phyloP scores from a whole-genome alignment of 1,284 basidiomycete genomes.

The Neolentinus lepideus region DNA sequence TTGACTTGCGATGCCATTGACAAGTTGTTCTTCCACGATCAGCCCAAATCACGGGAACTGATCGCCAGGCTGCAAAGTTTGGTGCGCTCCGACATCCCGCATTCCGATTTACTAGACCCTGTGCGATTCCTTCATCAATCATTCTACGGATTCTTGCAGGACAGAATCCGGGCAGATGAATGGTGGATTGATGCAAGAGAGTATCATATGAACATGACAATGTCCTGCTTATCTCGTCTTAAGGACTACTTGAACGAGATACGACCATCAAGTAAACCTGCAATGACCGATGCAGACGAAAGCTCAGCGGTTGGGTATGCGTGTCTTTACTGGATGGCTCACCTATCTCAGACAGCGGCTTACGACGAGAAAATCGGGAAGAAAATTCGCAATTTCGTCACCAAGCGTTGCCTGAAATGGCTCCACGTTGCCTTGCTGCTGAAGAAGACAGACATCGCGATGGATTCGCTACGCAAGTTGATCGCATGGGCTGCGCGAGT shows the following conservation, averaged over 20 bases:
- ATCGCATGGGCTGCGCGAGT: not conserved
- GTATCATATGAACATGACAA: not conserved
- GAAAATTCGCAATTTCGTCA: not conserved
- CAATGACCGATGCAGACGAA: not conserved
- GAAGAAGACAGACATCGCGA: not conserved
- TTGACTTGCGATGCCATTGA: too few relatives aligned
- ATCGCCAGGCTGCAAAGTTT: too few relatives aligned
- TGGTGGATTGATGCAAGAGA: not conserved
- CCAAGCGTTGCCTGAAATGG: not conserved
- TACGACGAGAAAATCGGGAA: not conserved
- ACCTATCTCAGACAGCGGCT: not conserved
- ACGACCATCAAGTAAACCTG: not conserved
- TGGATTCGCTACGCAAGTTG: not conserved
- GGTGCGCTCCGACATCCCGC: too few relatives aligned
- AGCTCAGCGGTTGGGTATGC: not conserved
- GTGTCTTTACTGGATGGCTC: not conserved
- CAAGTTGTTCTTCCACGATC: too few relatives aligned
- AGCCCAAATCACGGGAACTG: too few relatives aligned
- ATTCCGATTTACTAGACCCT: too few relatives aligned
- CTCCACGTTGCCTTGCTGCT: not conserved
- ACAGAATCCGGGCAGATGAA: not conserved
- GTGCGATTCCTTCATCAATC: too few relatives aligned
- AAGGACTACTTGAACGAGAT: not conserved
- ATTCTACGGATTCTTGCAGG: too few relatives aligned
- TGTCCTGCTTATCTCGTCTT: not conserved